Base-by-base conservation (phyloP, 1,284 basidiomycete genomes). In the Coniferiporia sulphurascens region DNA sequence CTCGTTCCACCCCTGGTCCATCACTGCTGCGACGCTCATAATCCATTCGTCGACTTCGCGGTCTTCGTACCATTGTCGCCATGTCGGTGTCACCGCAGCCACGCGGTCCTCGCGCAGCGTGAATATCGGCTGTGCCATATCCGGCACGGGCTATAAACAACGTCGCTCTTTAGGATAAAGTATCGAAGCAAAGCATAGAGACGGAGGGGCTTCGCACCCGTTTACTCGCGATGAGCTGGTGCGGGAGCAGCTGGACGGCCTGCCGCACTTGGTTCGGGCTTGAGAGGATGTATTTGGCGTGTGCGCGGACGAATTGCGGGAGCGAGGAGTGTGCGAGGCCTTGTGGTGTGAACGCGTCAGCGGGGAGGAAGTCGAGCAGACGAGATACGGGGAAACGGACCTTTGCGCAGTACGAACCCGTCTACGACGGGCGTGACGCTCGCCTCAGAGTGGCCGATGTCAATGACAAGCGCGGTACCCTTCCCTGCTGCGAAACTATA, bases 381-480 rank as follows among this genome's bases (percentile, higher is more conserved):
- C 50, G 36, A 54, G 7, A 50, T 35, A 9, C 43, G 10, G 43
- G 48, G 15, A 51, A 43, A 56, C 6, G 62, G 63, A 87, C 95
- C 95, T 81, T 98, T 98, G 65, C 95, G 84, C 51, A 99, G 82
- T 41, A 99, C 96, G 68, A 99, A 99, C 0, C 97, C 97, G 68
- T 99, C 97, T 7, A 96, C 93, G 9, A 99, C 91, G 1, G 97
- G 97, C 1, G 93, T 94, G 15, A 97, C 92, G 63, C 92, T 95
- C 8, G 89, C 87, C 70, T 89, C 86, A 19, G 89, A 85, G 63
- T 93, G 87, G 4, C 97, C 97, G 46, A 99, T 83, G 68, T 99
- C 96, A 52, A 99, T 87, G 0, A 99, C 91, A 52, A 99, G 79
- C 2, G 96, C 95, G 34, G 95, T 95, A 0, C 95, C 95, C 73